Evolutionary conservation across 129 eudicot genomes (phyloP).

Genomic region (Saposhnikovia divaricata): DNA sequence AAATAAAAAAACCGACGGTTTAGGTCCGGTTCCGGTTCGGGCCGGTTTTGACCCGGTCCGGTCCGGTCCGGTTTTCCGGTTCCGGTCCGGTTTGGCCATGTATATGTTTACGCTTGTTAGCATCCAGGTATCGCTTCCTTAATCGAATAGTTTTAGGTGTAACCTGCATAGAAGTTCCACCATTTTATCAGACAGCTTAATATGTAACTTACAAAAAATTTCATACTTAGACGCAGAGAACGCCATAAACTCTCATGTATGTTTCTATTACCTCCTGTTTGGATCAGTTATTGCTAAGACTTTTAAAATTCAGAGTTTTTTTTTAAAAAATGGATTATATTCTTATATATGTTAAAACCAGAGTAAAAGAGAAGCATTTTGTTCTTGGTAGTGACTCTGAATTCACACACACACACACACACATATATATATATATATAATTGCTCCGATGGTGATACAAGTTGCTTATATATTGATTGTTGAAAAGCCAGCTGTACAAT

Average conservation of each 20-base stretch:
- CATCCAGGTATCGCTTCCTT: constrained; percentile 78
- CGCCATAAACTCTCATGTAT: background rate
- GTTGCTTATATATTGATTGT: background rate
- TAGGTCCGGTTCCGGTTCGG: too few relatives aligned
- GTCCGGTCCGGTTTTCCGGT: too few relatives aligned
- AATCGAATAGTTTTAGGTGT: constrained; percentile 73
- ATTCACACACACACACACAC: background rate
- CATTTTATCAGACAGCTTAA: background rate
- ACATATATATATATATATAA: too few relatives aligned
- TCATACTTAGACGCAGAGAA: background rate
- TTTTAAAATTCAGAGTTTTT: background rate
- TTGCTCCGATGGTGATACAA: background rate
- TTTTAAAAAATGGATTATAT: background rate
- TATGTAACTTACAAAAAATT: background rate
- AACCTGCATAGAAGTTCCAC: constrained; percentile 38
- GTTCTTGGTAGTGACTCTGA: background rate
- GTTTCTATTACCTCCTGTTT: background rate
- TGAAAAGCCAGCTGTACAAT: background rate
- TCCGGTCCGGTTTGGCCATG: too few relatives aligned
- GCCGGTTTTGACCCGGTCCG: too few relatives aligned
- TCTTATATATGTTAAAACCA: background rate
- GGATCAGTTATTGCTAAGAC: background rate
- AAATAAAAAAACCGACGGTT: too few relatives aligned
- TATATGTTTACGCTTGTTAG: constrained; percentile 71
- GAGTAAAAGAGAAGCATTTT: background rate